These are phyloP conservation scores for Colletotrichum costaricense DNA, from an alignment of 2,329 filamentous ascomycete genomes.

Conservation along the genomic window DNA sequence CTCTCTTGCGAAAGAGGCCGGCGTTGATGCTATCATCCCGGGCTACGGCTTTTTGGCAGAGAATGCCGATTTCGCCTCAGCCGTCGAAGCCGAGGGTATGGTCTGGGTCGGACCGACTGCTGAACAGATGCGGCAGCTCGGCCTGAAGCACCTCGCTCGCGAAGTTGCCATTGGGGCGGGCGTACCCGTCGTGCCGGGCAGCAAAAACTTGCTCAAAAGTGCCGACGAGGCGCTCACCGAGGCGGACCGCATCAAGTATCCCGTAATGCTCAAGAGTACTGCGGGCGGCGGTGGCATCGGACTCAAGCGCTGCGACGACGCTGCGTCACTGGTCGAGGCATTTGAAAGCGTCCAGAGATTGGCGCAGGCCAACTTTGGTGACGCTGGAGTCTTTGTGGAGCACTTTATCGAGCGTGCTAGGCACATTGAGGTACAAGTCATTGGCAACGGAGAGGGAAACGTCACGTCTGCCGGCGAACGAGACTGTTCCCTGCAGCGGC, in stretches of 20 bases:
- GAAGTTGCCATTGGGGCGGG: constrained; percentile 44
- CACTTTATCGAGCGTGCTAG: constrained; percentile 52
- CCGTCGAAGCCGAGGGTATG: constrained; percentile 64
- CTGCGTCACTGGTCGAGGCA: constrained; percentile 42
- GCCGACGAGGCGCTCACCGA: constrained; percentile 43
- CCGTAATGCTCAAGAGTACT: constrained; percentile 60
- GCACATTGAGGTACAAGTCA: constrained; percentile 63
- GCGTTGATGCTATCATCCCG: constrained; percentile 70
- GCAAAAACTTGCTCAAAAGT: constrained; percentile 40
- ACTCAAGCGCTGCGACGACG: constrained; percentile 49
- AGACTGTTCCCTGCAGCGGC: constrained; percentile 62
- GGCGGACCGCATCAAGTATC: constrained; percentile 46
- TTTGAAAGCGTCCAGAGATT: constrained; percentile 52
- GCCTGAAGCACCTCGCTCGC: constrained; percentile 51
- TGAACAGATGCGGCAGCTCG: constrained; percentile 51
- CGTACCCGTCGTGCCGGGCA: constrained; percentile 50
- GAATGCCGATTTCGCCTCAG: constrained; percentile 69
- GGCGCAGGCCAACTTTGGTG: constrained; percentile 54
- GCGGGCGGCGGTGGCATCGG: constrained; percentile 60
- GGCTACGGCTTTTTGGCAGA: constrained; percentile 77
- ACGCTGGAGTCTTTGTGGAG: constrained; percentile 54
- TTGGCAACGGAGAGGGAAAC: constrained; percentile 56
- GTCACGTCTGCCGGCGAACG: constrained; percentile 56
- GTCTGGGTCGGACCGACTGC: constrained; percentile 70
- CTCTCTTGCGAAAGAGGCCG: constrained; percentile 59